These are phyloP conservation scores for Blastobotrys serpentis DNA, from an alignment of 1,139 yeast species.

Conservation along the genomic window DNA sequence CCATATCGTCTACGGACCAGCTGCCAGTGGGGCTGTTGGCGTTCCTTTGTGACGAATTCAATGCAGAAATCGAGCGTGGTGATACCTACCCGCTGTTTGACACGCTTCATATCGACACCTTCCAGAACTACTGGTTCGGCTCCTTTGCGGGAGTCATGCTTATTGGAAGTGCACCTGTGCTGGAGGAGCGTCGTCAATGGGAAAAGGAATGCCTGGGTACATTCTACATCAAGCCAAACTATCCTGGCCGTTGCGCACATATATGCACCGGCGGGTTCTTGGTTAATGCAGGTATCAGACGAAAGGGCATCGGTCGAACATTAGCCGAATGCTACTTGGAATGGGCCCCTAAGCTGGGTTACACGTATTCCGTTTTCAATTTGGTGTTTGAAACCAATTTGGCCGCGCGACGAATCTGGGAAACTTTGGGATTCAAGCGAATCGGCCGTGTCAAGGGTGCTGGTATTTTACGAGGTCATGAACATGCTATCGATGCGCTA, in stretches of 20 bases:
- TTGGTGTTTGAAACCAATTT: conserved; percentile 85
- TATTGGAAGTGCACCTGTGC: conserved; percentile 47
- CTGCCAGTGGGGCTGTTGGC: conserved; percentile 77
- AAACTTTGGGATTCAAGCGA: conserved; percentile 70
- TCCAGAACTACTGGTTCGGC: conserved; percentile 82
- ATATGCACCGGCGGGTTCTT: conserved; percentile 88
- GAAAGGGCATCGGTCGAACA: conserved; percentile 88
- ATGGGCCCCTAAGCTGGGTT: conserved; percentile 91
- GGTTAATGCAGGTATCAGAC: conserved; percentile 89
- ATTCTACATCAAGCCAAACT: conserved; percentile 80
- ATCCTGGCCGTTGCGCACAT: conserved; percentile 90
- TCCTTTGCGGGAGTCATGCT: conserved; percentile 82
- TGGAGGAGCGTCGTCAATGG: conserved; percentile 60
- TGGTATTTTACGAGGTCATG: conserved; percentile 81
- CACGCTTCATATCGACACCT: conserved; percentile 67
- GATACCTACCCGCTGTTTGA: conserved; percentile 85
- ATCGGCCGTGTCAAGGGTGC: conserved; percentile 81
- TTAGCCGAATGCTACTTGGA: conserved; percentile 78
- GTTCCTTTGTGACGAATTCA: conserved; percentile 86
- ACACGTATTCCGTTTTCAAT: conserved; percentile 78
- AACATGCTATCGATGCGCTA: conserved; percentile 76
- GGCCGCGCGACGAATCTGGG: conserved; percentile 78
- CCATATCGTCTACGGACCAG: conserved; percentile 60
- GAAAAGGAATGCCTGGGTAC: conserved; percentile 87
- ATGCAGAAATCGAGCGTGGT: conserved; percentile 88